Conservation (phyloP, 2,329 filamentous ascomycete genomes). For the Colletotrichum lentis region DNA sequence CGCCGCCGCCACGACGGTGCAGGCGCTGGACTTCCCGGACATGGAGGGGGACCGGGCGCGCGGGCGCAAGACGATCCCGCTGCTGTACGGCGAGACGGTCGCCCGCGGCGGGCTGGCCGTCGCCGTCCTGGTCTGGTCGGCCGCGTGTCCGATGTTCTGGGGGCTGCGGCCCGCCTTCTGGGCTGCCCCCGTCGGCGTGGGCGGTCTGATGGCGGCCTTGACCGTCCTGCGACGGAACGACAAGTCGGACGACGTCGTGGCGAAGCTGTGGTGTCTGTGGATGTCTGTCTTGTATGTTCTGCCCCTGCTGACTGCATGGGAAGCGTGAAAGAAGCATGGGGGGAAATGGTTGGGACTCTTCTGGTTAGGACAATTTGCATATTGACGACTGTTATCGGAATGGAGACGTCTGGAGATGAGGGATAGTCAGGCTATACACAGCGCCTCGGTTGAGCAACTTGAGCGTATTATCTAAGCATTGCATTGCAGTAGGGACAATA, state of each 20-base stretch:
- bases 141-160: constrained; percentile 9
- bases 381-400: too few relatives aligned
- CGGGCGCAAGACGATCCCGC: constrained; percentile 42
- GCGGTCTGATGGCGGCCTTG: constrained; percentile 30
- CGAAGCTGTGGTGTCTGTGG: constrained; percentile 43
- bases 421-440: too few relatives aligned
- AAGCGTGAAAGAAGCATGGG: not conserved
- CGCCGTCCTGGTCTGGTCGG: constrained; percentile 35
- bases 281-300: constrained; percentile 39
- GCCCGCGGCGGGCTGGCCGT: constrained; percentile 37
- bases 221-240: constrained; percentile 37
- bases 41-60: constrained; percentile 43
- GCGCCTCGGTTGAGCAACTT: too few relatives aligned
- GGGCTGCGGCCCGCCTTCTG: not conserved
- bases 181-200: constrained; percentile 16
- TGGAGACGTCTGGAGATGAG: not conserved
- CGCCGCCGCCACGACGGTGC: constrained; percentile 43
- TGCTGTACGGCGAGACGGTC: constrained; percentile 41
- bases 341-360: too few relatives aligned
- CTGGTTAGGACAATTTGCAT: too few relatives aligned
- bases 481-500: too few relatives aligned
- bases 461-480: too few relatives aligned
- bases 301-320: constrained; percentile 26
- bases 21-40: constrained; percentile 43
- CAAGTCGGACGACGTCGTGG: constrained; percentile 40